These are phyloP conservation scores for Atractiella rhizophila DNA, from an alignment of 768 basidiomycete species.

Conservation along the genomic window DNA sequence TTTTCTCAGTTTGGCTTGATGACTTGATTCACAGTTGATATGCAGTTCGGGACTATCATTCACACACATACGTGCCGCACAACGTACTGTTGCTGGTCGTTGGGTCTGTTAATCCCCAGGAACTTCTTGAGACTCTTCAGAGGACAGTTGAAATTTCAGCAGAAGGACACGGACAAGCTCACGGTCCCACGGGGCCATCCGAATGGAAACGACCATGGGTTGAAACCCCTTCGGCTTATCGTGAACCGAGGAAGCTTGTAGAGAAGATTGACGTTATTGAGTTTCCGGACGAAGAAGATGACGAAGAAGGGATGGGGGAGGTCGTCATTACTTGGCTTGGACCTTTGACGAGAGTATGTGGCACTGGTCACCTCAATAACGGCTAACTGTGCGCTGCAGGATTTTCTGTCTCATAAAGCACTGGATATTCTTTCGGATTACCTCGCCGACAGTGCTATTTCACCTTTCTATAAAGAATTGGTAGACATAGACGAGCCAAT, in stretches of 20 bases:
- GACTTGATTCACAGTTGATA: constrained; percentile 1
- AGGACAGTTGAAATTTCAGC: constrained; percentile 58
- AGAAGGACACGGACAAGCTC: constrained; percentile 43
- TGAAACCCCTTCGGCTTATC: constrained; percentile 51
- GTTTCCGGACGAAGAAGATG: constrained; percentile 93
- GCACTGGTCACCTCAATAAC: no score
- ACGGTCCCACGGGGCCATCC: constrained; percentile 37
- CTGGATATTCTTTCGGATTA: constrained; percentile 66
- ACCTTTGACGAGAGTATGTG: constrained; percentile 43
- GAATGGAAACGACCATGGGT: constrained; percentile 88
- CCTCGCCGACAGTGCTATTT: constrained; percentile 38
- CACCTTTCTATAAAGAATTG: constrained; percentile 44
- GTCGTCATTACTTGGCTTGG: constrained; percentile 51
- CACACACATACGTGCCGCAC: constrained; percentile 72
- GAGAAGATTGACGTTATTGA: constrained; percentile 44
- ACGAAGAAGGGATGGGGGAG: constrained; percentile 41
- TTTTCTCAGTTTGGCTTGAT: constrained; percentile 1
- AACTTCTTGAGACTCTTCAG: constrained; percentile 59
- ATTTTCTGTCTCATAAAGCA: constrained; percentile 53
- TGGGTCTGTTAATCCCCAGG: constrained; percentile 53
- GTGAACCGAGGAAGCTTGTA: constrained; percentile 28
- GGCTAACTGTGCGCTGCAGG: no score
- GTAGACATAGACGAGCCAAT: constrained; percentile 72
- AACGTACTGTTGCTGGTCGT: constrained; percentile 70
- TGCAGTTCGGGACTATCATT: constrained; percentile 67